Base-by-base conservation (phyloP, 208 protist species). In the Acanthamoeba lenticulata region DNA sequence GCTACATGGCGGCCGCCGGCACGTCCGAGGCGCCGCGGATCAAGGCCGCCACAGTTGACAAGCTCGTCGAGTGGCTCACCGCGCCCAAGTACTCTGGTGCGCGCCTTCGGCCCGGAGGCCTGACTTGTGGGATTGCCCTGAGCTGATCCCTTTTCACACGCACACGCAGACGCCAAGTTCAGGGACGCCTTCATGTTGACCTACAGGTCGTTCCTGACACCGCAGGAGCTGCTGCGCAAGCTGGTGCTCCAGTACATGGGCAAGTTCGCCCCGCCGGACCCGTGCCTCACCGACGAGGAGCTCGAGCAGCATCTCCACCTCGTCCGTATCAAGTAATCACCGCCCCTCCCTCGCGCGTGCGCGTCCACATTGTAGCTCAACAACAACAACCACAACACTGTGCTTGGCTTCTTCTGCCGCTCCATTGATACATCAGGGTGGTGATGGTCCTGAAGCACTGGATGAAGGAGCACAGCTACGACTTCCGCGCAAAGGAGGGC, bases 121-220 rank as follows among this genome's bases (percentile, higher is more conserved):
- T n/a, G n/a, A n/a, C n/a, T n/a, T n/a, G n/a, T n/a, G n/a, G n/a
- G n/a, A n/a, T n/a, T n/a, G n/a, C n/a, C n/a, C n/a, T n/a, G n/a
- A 40, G 7, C 36, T 57, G 11, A 36, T 21, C 11, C 0, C 7
- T 1, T 1, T 34, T 38, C 19, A 74, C 55, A 72, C n/a, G 0
- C 36, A 4, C 15, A 67, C 27, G 32, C 86, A 74, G 86, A 92
- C 27, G 60, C 86, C 27, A 65, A 74, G 34, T 92, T 92, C 62
- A 92, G 86, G 40, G 86, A 92, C 27, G 86, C 86, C 24, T 92
- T 92, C 60, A 77, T 92, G 86, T 36, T 92, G 11, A 92, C 86
- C 24, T 92, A 77, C 38, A 29, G 86, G 38, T 92, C 86, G 55
- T 92, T 92, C 86, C 69, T 92, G 86, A 74, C 86, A 7, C 86